These are phyloP conservation scores for Neofusicoccum kwambonambiense DNA, from an alignment of 2,329 filamentous ascomycete genomes.

Conservation along the genomic window DNA sequence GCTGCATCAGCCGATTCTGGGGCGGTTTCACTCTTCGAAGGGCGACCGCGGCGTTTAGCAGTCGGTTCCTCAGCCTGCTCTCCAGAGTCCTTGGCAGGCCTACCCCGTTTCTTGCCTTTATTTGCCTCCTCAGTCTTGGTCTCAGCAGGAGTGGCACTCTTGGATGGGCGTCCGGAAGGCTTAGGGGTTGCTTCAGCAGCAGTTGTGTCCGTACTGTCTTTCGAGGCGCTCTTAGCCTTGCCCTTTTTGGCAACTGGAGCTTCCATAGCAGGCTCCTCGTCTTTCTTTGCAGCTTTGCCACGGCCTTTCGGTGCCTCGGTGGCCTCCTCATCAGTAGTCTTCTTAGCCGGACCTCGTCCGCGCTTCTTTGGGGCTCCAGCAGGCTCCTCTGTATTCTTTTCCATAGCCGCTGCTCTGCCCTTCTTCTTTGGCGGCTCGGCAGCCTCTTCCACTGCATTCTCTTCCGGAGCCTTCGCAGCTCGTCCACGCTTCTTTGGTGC, in stretches of 20 bases:
- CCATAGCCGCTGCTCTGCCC: slow-evolving; percentile 9
- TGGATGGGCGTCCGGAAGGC: background rate
- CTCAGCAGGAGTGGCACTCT: background rate
- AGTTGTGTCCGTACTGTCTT: background rate
- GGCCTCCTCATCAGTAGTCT: background rate
- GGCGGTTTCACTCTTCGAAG: background rate
- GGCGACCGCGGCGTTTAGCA: slow-evolving; percentile 12
- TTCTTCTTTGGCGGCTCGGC: slow-evolving; percentile 18
- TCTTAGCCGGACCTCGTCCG: background rate
- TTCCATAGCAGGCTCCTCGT: background rate
- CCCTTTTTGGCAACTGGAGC: background rate
- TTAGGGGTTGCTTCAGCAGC: background rate
- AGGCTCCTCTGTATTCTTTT: slow-evolving; percentile 16
- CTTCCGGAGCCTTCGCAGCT: slow-evolving; percentile 14
- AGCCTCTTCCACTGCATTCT: background rate
- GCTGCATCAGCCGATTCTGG: background rate
- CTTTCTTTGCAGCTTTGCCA: background rate
- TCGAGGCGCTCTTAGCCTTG: background rate
- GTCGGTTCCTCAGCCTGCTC: slow-evolving; percentile 17
- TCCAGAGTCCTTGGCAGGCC: background rate
- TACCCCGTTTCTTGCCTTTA: background rate
- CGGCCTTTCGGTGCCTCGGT: background rate
- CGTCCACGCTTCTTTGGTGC: slow-evolving; percentile 5
- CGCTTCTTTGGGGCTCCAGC: slow-evolving; percentile 22
- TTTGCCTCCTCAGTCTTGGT: background rate